Evolutionary conservation across 371 early-diverging fungal species (phyloP).

Genomic region (Mucor velutinosus): DNA sequence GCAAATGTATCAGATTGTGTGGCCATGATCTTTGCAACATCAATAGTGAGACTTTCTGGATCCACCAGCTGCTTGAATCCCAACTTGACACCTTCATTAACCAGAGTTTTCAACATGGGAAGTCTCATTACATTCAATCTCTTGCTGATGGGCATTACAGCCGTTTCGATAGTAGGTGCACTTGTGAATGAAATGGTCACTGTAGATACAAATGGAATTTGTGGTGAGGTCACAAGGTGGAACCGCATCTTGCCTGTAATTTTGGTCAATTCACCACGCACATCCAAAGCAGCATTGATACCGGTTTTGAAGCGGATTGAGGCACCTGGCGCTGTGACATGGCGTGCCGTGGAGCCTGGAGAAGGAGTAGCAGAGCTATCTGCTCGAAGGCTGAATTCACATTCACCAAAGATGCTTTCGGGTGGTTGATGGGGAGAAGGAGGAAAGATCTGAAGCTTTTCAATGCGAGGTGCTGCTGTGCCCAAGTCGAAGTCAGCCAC

Average conservation of each 20-base stretch:
- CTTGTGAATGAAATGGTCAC: slow-evolving; percentile 35
- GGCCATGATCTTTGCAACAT: slow-evolving; percentile 28
- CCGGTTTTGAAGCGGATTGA: slow-evolving; percentile 40
- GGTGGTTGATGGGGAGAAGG: not conserved
- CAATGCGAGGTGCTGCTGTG: slow-evolving; percentile 34
- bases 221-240: slow-evolving; percentile 34
- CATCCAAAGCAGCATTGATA: slow-evolving; percentile 32
- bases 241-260: slow-evolving; percentile 34
- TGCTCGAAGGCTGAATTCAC: slow-evolving; percentile 29
- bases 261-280: slow-evolving; percentile 34
- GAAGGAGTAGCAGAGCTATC: slow-evolving; percentile 14
- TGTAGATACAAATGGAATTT: slow-evolving; percentile 37
- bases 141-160: slow-evolving; percentile 40
- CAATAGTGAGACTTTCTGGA: slow-evolving; percentile 36
- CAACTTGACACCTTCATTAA: slow-evolving; percentile 36
- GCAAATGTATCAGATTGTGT: slow-evolving; percentile 27
- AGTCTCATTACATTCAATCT: slow-evolving; percentile 40
- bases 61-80: slow-evolving; percentile 34
- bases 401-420: slow-evolving; percentile 28
- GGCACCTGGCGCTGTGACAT: slow-evolving; percentile 30
- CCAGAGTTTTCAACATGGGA: slow-evolving; percentile 31
- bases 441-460: slow-evolving; percentile 22
- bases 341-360: not conserved
- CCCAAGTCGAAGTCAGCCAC: slow-evolving; percentile 39
- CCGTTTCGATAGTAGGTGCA: slow-evolving; percentile 34